Evolutionary conservation across 768 basidiomycete genomes (phyloP), one percentile per base, ranked within the genome.

Genomic region (Rhodotorula paludigena): DNA sequence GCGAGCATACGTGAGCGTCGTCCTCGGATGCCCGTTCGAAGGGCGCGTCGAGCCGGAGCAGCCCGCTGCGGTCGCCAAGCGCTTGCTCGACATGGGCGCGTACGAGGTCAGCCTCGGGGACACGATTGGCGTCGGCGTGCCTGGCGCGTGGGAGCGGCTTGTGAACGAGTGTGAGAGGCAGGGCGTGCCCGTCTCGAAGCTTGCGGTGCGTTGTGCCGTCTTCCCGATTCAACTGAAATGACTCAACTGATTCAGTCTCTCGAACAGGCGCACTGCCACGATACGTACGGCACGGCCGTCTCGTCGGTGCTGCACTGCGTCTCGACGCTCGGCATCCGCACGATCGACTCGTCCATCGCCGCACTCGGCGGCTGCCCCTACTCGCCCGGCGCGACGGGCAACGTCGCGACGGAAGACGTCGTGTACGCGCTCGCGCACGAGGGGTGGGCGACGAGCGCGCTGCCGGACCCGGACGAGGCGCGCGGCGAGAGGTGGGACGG

Each of bases 311-410:
- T 77, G 5, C 68, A 71, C 28, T 64, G 70, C 20, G 72, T 77
- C 16, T 56, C 71, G 32, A 71, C 83, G 35, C 66, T 68, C 57
- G 93, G 92, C 23, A 79, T 97, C 20, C 83, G 86, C 18, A 89
- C 90, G 5, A 83, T 98, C 49, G 93, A 83, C 69, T 82, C 89
- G 3, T 86, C 88, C 1, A 85, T 96, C 25, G 91, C 87, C 25
- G 92, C 93, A 1, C 85, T 97, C 2, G 93, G 94, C 6, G 92
- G 93, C 25, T 97, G 94, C 75, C 93, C 93, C 5, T 98, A 90
- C 78, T 92, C 93, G 2, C 94, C 93, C 4, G 92, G 92, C 10
- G 92, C 93, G 21, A 92, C 91, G 0, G 93, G 94, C 23, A 96
- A 96, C 73, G 89, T 96, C 25, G 87, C 91, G 0, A 97, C 94